Evolutionary conservation across 768 basidiomycete species (phyloP), one percentile per base, ranked within the genome.

Genomic region (Dacryopinax spathularia): DNA sequence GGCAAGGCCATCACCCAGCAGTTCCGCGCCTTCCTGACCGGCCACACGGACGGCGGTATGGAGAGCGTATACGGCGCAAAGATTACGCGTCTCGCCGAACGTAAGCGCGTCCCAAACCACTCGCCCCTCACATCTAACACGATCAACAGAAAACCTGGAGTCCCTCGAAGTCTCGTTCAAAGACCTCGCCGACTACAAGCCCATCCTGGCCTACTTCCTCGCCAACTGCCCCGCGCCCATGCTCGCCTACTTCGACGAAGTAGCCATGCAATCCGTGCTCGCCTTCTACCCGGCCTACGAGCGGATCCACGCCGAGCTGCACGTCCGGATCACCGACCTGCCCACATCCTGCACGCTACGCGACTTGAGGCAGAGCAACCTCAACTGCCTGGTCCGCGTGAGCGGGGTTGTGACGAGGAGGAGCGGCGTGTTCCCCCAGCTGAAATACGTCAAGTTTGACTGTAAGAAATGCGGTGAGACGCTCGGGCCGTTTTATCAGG

Each of bases 371-470:
- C 87, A 96, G 59, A 81, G 84, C 37, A 88, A 98, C 71, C 81
- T 98, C 60, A 97, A 98, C 77, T 92, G 89, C 67, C 86, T 99
- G 41, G 93, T 99, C 33, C 88, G 96, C 35, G 89, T 99, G 6
- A 84, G 87, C 7, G 96, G 96, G 13, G 96, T 99, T 18, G 96
- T 99, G 44, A 99, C 96, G 1, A 80, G 96, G 64, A 82, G 96
- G 36, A 91, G 86, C 9, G 95, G 96, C 10, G 94, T 99, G 10
- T 98, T 98, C 75, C 96, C 96, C n/a, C 96, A 99, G 74, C 78
- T 99, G 65, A 98, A 99, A 77, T 96, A 97, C 71, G 94, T 99
- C 74, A 98, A 97, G 73, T 99, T 99, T 70, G 92, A 98, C 73
- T 99, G 96, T 75, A 82, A 82, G 63, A 97, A 95, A 73, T 99